Conservation (phyloP, 225 moss, liverwort and hornwort species). For the Sphagnum tenellum region DNA sequence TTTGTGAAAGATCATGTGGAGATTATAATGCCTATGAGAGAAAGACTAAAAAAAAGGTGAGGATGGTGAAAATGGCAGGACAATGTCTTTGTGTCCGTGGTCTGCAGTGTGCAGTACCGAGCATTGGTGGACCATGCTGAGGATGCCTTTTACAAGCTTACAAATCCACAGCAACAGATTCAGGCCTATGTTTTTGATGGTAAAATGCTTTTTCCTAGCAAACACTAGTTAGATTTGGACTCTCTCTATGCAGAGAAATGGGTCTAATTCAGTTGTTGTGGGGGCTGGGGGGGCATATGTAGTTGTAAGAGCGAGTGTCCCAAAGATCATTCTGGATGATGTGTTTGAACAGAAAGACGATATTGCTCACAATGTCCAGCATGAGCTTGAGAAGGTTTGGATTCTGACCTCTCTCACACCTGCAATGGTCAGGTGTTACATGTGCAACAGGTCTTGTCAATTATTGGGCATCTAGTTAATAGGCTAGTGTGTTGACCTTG, state of each 20-base stretch:
- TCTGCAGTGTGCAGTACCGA: conserved; percentile 91
- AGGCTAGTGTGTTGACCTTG: too few relatives aligned
- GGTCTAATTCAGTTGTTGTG: not conserved
- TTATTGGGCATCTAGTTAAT: too few relatives aligned
- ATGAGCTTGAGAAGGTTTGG: conserved; percentile 81
- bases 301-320: conserved; percentile 92
- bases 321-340: conserved; percentile 78
- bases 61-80: conserved; percentile 36
- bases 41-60: too few relatives aligned
- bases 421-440: too few relatives aligned
- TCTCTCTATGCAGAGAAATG: too few relatives aligned
- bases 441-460: too few relatives aligned
- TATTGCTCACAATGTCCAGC: conserved; percentile 71
- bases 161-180: conserved; percentile 80
- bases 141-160: conserved; percentile 91
- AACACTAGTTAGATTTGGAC: too few relatives aligned
- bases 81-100: conserved; percentile 86
- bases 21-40: not conserved
- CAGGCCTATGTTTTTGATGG: conserved; percentile 95
- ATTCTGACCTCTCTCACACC: not conserved
- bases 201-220: conserved; percentile 3
- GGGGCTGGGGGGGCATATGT: conserved; percentile 7
- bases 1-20: not conserved
- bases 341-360: conserved; percentile 96
- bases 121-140: conserved; percentile 77